Conservation (phyloP, 2,329 filamentous ascomycete species). For the Thielaviopsis ethacetica region DNA sequence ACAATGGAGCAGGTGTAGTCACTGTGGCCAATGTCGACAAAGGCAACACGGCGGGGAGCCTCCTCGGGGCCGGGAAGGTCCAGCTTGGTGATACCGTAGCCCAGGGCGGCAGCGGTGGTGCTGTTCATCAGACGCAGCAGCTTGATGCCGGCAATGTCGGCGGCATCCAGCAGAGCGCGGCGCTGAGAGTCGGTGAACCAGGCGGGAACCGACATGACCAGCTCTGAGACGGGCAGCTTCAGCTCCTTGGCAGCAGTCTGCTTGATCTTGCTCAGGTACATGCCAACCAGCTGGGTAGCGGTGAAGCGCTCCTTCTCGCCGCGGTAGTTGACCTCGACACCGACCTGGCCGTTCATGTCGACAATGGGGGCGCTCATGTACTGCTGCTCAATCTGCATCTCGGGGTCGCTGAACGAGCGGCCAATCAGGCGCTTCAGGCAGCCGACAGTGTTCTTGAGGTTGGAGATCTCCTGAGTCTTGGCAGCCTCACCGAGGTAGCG, state of each 20-base stretch:
- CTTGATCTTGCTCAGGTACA: conserved; percentile 93
- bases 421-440: conserved; percentile 86
- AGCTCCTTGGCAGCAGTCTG: conserved; percentile 74
- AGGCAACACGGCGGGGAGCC: conserved; percentile 77
- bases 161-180: conserved; percentile 73
- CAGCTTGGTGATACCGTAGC: conserved; percentile 94
- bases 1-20: conserved; percentile 91
- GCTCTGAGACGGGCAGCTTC: conserved; percentile 77
- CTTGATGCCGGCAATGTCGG: conserved; percentile 87
- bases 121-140: conserved; percentile 92
- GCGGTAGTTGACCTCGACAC: conserved; percentile 81
- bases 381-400: conserved; percentile 83
- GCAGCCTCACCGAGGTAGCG: conserved; percentile 89
- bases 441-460: conserved; percentile 96
- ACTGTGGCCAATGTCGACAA: conserved; percentile 91
- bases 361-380: conserved; percentile 74
- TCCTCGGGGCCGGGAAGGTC: conserved; percentile 80
- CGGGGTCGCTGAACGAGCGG: conserved; percentile 73
- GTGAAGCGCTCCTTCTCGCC: conserved; percentile 93
- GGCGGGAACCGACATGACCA: conserved; percentile 84
- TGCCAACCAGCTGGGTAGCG: conserved; percentile 82
- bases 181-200: conserved; percentile 97
- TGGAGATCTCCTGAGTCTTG: conserved; percentile 98
- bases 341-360: conserved; percentile 86
- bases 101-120: conserved; percentile 87